Conservation (phyloP, 805 yeast genomes). For the Saccharomycodes ludwigii region DNA sequence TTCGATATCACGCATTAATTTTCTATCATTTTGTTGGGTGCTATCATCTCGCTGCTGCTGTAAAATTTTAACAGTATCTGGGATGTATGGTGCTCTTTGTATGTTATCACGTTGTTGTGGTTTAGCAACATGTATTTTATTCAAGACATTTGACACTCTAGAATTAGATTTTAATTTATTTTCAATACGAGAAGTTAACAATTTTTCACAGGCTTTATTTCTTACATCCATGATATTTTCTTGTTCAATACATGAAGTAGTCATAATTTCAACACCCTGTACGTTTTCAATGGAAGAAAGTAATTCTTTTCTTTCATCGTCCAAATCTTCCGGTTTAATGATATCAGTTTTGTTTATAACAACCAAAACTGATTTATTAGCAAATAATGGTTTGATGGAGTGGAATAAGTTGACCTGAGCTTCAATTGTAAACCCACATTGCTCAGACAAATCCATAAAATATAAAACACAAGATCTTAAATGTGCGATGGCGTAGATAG, state of each 20-base stretch:
- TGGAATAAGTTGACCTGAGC: constrained; percentile 96
- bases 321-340: constrained; percentile 73
- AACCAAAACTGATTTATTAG: constrained; percentile 91
- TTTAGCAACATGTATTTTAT: constrained; percentile 88
- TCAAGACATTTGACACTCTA: constrained; percentile 76
- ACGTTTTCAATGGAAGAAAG: constrained; percentile 50
- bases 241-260: constrained; percentile 86
- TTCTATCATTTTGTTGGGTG: constrained; percentile 72
- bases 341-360: constrained; percentile 94
- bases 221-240: constrained; percentile 93
- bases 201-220: constrained; percentile 94
- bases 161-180: constrained; percentile 90
- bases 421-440: constrained; percentile 96
- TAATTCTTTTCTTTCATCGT: constrained; percentile 58
- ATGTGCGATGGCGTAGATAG: constrained; percentile 97
- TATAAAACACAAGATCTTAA: constrained; percentile 91
- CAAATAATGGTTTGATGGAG: constrained; percentile 92
- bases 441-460: constrained; percentile 97
- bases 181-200: constrained; percentile 90
- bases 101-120: constrained; percentile 85
- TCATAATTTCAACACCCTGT: constrained; percentile 84
- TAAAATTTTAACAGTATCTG: constrained; percentile 52
- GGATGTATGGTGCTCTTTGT: constrained; percentile 69
- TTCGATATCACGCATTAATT: constrained; percentile 79
- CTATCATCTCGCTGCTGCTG: constrained; percentile 63